A percentile compares a stretch with the other conserved stretches of the same genome.
Evolutionary conservation across 2,329 filamentous ascomycete species (phyloP).

Genomic region (Colletotrichum sp.): DNA sequence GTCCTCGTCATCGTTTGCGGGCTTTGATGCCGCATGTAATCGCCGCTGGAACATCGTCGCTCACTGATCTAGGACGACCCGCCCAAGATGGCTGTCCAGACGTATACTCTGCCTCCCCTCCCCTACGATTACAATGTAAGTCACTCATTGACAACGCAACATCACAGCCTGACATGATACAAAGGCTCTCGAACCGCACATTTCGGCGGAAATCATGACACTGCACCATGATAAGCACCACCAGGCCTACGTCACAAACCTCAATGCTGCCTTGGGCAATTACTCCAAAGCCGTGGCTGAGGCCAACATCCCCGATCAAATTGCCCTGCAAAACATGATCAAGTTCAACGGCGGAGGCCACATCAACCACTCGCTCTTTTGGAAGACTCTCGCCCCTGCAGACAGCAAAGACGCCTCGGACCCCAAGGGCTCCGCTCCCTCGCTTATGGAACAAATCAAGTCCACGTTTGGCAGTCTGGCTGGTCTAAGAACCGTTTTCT

Average conservation of each 20-base stretch:
- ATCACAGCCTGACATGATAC: neutral
- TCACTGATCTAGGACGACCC: neutral
- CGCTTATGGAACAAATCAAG: conserved; percentile 65
- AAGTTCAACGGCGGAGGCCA: conserved; percentile 92
- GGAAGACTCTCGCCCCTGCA: conserved; percentile 78
- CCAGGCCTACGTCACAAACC: conserved; percentile 77
- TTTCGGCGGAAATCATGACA: conserved; percentile 81
- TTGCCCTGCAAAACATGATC: conserved; percentile 53
- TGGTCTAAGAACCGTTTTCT: conserved; percentile 70
- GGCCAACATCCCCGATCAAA: conserved; percentile 69
- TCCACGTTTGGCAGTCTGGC: conserved; percentile 72
- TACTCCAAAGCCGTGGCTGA: conserved; percentile 58
- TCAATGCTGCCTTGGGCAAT: conserved; percentile 51
- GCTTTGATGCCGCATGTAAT: neutral
- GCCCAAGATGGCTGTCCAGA: neutral
- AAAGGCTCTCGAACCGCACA: conserved; percentile 74
- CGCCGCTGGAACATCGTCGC: neutral
- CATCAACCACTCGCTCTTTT: conserved; percentile 93
- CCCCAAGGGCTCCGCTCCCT: conserved; percentile 55
- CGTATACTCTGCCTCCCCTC: conserved; percentile 66
- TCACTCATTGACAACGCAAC: neutral
- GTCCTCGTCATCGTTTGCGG: neutral
- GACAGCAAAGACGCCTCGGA: conserved; percentile 59
- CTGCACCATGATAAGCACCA: conserved; percentile 83
- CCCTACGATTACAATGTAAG: conserved; percentile 75